Evolutionary conservation across 306 rosid species (phyloP), one percentile per base, ranked within the genome.

Genomic region (Amphicarpaea edgeworthii): DNA sequence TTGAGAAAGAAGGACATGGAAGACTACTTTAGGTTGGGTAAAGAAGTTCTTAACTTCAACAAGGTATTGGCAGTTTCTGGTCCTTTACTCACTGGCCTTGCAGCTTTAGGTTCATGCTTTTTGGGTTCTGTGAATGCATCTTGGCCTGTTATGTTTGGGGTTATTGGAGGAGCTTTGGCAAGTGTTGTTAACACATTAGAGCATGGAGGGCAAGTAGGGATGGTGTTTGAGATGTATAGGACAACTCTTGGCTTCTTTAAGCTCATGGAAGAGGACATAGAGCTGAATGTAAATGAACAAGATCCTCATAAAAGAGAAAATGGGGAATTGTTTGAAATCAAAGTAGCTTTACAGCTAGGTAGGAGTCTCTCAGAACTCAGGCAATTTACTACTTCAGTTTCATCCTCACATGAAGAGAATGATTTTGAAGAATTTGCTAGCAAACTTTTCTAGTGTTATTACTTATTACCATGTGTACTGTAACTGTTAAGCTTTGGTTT

Each of bases 161-260:
- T 88, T 9, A 68, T 85, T 1, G 84, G 86, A 2, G 98, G 98
- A 54, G 89, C 85, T 37, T 78, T 88, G 82, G 93, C 96, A 0
- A 78, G 85, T 72, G 79, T 86, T 21, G 97, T 87, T 69, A 93
- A 88, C 73, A 70, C 89, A 6, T 3, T 93, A 30, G 88, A 91
- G 73, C 98, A 91, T 78, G 98, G 97, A 15, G 92, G 92, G 8
- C 97, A 93, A 88, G 87, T 85, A 5, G 97, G 97, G 57, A 93
- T 91, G 98, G 89, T 91, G 78, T 86, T 89, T 71, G 97, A 93
- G 73, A 76, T 88, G 90, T 89, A 89, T 30, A 86, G 91, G 24
- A 74, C 61, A 58, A 64, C 58, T 46, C 79, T 64, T 62, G 98
- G 97, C 7, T 85, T 83, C 49, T 89, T 93, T 50, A 87, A 85